These are phyloP conservation scores for Colletotrichum sp. DNA, from an alignment of 2,329 filamentous ascomycete genomes.

Conservation along the genomic window DNA sequence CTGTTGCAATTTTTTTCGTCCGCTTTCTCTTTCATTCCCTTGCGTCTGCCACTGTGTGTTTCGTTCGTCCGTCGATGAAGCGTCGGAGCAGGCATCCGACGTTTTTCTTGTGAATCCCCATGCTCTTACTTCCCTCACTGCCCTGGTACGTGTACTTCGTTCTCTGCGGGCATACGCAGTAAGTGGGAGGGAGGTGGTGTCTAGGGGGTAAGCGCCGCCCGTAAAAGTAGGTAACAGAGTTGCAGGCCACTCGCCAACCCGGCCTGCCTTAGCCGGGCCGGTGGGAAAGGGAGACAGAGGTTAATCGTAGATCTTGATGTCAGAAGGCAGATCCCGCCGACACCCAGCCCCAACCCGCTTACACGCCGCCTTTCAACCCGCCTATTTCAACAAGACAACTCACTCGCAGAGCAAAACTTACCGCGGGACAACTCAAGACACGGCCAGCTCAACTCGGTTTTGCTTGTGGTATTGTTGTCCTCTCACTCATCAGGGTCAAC, in stretches of 20 bases:
- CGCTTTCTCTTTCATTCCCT: neutral
- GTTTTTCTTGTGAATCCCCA: neutral
- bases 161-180: neutral
- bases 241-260: neutral
- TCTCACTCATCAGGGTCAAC: neutral
- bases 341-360: neutral
- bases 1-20: neutral
- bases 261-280: constrained; percentile 6
- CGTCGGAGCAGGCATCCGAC: constrained; percentile 9
- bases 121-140: neutral
- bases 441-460: neutral
- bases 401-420: neutral
- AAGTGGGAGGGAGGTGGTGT: neutral
- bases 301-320: neutral
- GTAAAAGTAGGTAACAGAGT: neutral
- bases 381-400: neutral
- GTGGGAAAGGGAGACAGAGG: neutral
- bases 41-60: neutral
- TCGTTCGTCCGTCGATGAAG: neutral
- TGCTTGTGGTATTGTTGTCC: neutral
- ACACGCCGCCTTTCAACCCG: neutral
- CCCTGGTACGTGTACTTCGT: neutral
- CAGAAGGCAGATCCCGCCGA: neutral
- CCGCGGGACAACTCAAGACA: neutral
- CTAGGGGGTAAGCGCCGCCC: neutral